A percentile compares a stretch with the other conserved stretches of the same genome.
These are phyloP conservation scores for Amauroascus niger DNA, from an alignment of 2,329 filamentous ascomycete species.

Conservation along the genomic window DNA sequence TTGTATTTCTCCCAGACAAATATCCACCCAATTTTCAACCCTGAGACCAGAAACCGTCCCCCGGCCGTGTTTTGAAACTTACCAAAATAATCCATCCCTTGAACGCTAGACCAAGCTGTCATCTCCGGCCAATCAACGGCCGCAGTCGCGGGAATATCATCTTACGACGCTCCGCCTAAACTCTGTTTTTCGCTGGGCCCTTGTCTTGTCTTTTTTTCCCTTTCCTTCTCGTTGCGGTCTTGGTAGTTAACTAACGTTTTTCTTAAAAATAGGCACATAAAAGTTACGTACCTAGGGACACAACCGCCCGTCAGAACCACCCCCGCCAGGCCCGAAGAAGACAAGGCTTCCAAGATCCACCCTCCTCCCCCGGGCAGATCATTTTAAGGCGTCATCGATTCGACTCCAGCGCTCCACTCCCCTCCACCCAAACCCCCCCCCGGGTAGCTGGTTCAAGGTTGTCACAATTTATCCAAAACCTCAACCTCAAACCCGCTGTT, in stretches of 20 bases:
- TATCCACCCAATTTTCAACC: neutral
- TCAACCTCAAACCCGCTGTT: no score
- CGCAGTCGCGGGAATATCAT: neutral
- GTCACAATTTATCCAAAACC: no score
- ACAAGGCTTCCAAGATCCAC: conserved; percentile 9
- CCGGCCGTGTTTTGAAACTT: conserved; percentile 9
- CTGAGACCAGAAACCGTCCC: neutral
- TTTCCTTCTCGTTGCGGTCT: no score
- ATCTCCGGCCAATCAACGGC: neutral
- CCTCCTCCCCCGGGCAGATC: conserved; percentile 10
- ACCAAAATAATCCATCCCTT: neutral
- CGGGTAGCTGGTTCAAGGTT: no score
- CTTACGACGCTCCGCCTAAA: conserved; percentile 1
- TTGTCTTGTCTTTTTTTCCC: no score
- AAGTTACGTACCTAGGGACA: no score
- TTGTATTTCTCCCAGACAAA: neutral
- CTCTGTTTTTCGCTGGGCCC: neutral
- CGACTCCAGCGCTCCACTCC: neutral
- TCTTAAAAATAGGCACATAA: no score
- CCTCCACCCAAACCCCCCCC: no score
- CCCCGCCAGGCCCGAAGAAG: neutral
- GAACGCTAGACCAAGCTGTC: neutral
- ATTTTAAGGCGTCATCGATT: conserved; percentile 14
- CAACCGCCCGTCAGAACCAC: no score
- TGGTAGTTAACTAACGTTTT: no score